These are phyloP conservation scores for Oropetium thomaeum DNA, from an alignment of 176 grass and related monocot species.

Conservation along the genomic window DNA sequence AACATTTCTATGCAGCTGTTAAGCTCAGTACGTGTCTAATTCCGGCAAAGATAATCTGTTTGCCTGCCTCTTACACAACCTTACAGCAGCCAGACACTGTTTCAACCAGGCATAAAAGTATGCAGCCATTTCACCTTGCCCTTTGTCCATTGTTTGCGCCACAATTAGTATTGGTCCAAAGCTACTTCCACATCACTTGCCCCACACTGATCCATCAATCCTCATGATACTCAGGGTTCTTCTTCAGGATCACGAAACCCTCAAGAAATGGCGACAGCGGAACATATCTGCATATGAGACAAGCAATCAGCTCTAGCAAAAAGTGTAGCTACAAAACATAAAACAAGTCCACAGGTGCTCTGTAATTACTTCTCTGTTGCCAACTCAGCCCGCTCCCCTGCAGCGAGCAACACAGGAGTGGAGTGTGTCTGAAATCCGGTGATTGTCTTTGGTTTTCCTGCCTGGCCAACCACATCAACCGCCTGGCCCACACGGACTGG, in stretches of 20 bases:
- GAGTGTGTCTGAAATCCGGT: conserved; percentile 85
- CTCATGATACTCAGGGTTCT: conserved; percentile 65
- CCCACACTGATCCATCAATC: conserved; percentile 7
- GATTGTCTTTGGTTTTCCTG: conserved; percentile 65
- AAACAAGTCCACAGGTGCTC: not conserved
- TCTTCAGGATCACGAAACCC: conserved; percentile 72
- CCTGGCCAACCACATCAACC: conserved; percentile 73
- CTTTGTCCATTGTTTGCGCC: not conserved
- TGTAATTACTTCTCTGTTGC: conserved; percentile 67
- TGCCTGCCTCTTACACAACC: not conserved
- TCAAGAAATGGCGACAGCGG: conserved; percentile 51
- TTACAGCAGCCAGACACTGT: not conserved
- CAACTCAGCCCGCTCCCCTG: conserved; percentile 69
- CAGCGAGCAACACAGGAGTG: conserved; percentile 72
- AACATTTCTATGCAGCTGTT: not conserved
- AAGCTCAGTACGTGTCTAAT: not conserved
- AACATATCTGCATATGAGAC: conserved; percentile 51
- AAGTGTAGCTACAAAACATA: not conserved
- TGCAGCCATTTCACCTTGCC: not conserved
- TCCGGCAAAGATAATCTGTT: not conserved
- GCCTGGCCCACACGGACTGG: conserved; percentile 72
- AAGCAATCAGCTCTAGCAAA: not conserved
- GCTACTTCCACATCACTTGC: not conserved
- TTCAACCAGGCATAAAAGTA: not conserved
- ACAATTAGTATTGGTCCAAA: conserved; percentile 7